Conservation (phyloP, 192 early-diverging fungal species). For the Mortierella claussenii region DNA sequence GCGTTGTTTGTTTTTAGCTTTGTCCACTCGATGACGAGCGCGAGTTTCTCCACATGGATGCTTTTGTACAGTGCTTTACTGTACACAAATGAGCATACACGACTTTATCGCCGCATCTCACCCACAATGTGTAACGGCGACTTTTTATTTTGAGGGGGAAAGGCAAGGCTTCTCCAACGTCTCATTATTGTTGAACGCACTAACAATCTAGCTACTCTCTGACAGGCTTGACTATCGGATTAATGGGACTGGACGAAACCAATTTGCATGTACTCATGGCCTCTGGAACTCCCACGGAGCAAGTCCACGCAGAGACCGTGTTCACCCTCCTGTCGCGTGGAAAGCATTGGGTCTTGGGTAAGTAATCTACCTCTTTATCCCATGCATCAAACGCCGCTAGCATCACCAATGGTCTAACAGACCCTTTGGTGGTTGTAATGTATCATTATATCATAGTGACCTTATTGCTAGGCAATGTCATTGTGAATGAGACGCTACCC, state of each 20-base stretch:
- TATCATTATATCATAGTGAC: constrained; percentile 66
- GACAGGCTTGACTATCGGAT: constrained; percentile 71
- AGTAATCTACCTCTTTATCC: not conserved
- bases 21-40: too few relatives aligned
- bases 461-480: constrained; percentile 91
- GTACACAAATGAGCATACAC: too few relatives aligned
- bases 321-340: constrained; percentile 57
- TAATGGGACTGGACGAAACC: constrained; percentile 87
- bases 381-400: not conserved
- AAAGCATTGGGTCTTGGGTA: constrained; percentile 86
- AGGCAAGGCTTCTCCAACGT: too few relatives aligned
- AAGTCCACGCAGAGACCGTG: constrained; percentile 73
- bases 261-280: constrained; percentile 86
- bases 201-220: too few relatives aligned
- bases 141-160: too few relatives aligned
- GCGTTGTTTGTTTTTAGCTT: constrained; percentile 15
- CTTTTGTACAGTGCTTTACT: not conserved
- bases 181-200: too few relatives aligned
- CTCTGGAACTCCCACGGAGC: constrained; percentile 79
- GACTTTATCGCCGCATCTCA: too few relatives aligned
- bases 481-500: constrained; percentile 95
- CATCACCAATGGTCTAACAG: too few relatives aligned
- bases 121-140: too few relatives aligned
- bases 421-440: not conserved
- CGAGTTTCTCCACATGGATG: too few relatives aligned